Evolutionary conservation across 1,284 basidiomycete genomes (phyloP).

Genomic region (Fistulina hepatica): DNA sequence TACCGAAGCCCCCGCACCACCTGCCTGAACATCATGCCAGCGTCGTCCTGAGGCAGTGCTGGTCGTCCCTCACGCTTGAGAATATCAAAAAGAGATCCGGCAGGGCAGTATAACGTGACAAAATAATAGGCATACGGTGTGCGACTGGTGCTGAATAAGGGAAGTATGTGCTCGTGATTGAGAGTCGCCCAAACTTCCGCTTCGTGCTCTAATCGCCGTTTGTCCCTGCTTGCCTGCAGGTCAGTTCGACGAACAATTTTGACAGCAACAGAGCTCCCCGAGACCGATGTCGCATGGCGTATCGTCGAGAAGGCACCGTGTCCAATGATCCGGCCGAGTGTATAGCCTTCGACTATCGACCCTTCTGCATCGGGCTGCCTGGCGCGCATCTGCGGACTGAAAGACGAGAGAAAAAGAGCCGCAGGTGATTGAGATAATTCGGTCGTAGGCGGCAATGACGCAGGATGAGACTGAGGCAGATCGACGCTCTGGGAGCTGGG

Average conservation of each 20-base stretch:
- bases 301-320: constrained; percentile 85
- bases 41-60: constrained; percentile 62
- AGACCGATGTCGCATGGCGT: constrained; percentile 54
- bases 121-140: constrained; percentile 69
- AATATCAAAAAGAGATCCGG: constrained; percentile 80
- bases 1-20: constrained; percentile 80
- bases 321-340: constrained; percentile 70
- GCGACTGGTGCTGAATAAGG: constrained; percentile 63
- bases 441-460: no score
- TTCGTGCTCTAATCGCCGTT: constrained; percentile 65
- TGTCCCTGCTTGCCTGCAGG: constrained; percentile 39
- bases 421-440: constrained; percentile 59
- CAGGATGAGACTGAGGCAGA: no score
- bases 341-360: constrained; percentile 55
- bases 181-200: constrained; percentile 70
- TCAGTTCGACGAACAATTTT: constrained; percentile 65
- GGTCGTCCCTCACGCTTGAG: constrained; percentile 61
- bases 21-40: constrained; percentile 83
- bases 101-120: constrained; percentile 75
- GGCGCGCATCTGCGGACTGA: constrained; percentile 30
- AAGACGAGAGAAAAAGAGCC: constrained; percentile 67
- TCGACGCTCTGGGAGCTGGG: no score
- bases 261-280: constrained; percentile 67
- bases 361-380: constrained; percentile 46
- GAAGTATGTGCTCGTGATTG: constrained; percentile 70